These are phyloP conservation scores for Penicillium malachiteum DNA, from an alignment of 495 filamentous ascomycete genomes.

Conservation along the genomic window DNA sequence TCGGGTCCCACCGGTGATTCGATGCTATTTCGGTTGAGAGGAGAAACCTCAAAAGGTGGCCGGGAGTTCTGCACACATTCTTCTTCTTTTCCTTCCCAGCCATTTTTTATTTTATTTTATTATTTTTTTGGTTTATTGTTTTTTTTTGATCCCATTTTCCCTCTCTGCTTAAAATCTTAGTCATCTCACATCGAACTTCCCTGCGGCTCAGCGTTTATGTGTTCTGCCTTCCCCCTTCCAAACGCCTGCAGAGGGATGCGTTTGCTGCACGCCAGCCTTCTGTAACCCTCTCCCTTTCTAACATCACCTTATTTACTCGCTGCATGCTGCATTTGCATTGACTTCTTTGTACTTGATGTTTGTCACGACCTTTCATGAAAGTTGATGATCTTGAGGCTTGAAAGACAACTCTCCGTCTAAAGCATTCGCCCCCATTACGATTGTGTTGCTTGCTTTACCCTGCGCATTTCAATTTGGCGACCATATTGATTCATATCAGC, in stretches of 20 bases:
- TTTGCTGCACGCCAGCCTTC: slow-evolving; percentile 32
- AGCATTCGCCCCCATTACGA: too few relatives aligned
- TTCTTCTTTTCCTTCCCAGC: slow-evolving; percentile 17
- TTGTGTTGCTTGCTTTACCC: too few relatives aligned
- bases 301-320: slow-evolving; percentile 18
- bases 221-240: slow-evolving; percentile 34
- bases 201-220: slow-evolving; percentile 36
- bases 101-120: slow-evolving; percentile 1
- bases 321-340: slow-evolving; percentile 15
- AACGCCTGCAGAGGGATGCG: slow-evolving; percentile 31
- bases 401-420: background rate
- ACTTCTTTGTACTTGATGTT: slow-evolving; percentile 18
- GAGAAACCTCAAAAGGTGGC: slow-evolving; percentile 20
- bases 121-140: background rate
- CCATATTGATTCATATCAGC: too few relatives aligned
- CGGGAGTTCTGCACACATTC: slow-evolving; percentile 34
- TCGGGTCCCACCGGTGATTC: slow-evolving; percentile 12
- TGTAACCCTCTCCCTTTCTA: slow-evolving; percentile 22
- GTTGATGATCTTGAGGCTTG: slow-evolving; percentile 33
- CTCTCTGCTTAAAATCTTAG: slow-evolving; percentile 16
- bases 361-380: slow-evolving; percentile 57
- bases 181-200: slow-evolving; percentile 24
- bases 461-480: too few relatives aligned
- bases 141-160: background rate
- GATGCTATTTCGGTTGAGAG: slow-evolving; percentile 15